Evolutionary conservation across 1,139 yeast genomes (phyloP).

Genomic region (Hyphopichia fennica): DNA sequence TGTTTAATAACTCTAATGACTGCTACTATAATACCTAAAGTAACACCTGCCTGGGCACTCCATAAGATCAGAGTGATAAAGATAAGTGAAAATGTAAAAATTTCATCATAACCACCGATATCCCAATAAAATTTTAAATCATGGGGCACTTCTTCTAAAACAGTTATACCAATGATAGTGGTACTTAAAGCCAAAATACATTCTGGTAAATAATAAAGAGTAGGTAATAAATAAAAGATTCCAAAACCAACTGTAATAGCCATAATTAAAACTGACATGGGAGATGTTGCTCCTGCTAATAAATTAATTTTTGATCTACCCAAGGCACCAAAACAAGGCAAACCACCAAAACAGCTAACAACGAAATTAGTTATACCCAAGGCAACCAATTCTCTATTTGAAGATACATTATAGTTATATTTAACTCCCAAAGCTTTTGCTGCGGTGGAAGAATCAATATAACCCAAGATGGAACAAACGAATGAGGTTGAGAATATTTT

Average conservation of each 20-base stretch:
- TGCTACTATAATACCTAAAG: constrained; percentile 28
- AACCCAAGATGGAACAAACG: constrained; percentile 32
- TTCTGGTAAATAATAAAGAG: constrained; percentile 28
- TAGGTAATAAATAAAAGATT: constrained; percentile 24
- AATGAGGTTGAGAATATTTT: constrained; percentile 28
- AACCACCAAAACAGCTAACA: constrained; percentile 28
- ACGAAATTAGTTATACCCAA: constrained; percentile 30
- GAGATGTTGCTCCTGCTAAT: constrained; percentile 34
- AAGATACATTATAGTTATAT: constrained; percentile 30
- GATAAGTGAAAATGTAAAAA: constrained; percentile 22
- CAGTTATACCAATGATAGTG: constrained; percentile 37
- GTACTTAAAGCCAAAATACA: constrained; percentile 36
- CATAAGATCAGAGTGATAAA: constrained; percentile 28
- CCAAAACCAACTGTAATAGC: constrained; percentile 22
- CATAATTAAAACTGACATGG: constrained; percentile 32
- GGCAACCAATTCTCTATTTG: constrained; percentile 35
- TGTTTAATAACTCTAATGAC: constrained; percentile 27
- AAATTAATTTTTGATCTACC: constrained; percentile 38
- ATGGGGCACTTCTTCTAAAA: constrained; percentile 32
- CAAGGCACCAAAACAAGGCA: constrained; percentile 37
- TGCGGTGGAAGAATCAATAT: constrained; percentile 35
- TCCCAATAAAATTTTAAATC: constrained; percentile 30
- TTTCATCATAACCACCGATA: constrained; percentile 32
- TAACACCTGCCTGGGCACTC: constrained; percentile 35
- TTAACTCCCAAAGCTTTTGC: constrained; percentile 31